Conservation (phyloP, 306 rosid species). For the Casuarina equisetifolia region DNA sequence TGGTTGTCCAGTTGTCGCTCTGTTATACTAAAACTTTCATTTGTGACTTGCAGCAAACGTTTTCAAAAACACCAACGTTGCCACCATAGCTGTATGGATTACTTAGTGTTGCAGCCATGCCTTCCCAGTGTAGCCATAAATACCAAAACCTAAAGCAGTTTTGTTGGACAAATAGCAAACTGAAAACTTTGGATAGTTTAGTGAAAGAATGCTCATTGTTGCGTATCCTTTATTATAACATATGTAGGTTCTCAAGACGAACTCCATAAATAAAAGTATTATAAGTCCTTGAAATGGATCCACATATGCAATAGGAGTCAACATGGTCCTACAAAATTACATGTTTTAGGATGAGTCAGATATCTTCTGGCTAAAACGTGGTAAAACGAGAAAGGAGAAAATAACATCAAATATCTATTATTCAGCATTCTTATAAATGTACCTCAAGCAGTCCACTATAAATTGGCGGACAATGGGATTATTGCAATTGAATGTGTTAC, state of each 20-base stretch:
- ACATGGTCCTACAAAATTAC: slow-evolving; percentile 15
- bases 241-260: not conserved
- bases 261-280: not conserved
- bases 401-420: not conserved
- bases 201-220: not conserved
- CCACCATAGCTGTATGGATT: not conserved
- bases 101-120: not conserved
- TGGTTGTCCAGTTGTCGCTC: not conserved
- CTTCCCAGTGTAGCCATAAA: not conserved
- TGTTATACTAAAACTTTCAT: not conserved
- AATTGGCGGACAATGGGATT: slow-evolving; percentile 89
- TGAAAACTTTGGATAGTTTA: not conserved
- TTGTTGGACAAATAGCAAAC: not conserved
- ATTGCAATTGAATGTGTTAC: slow-evolving; percentile 96
- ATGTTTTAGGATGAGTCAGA: slow-evolving; percentile 15
- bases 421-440: slow-evolving; percentile 2
- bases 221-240: not conserved
- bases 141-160: not conserved
- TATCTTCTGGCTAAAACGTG: not conserved
- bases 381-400: not conserved
- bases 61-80: not conserved
- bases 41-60: not conserved
- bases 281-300: not conserved
- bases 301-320: slow-evolving; percentile 10
- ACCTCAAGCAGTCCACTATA: slow-evolving; percentile 93